Evolutionary conservation across 352 stramenopile species (phyloP), one percentile per base, ranked within the genome.

Genomic region (Blastocystis hominis): DNA sequence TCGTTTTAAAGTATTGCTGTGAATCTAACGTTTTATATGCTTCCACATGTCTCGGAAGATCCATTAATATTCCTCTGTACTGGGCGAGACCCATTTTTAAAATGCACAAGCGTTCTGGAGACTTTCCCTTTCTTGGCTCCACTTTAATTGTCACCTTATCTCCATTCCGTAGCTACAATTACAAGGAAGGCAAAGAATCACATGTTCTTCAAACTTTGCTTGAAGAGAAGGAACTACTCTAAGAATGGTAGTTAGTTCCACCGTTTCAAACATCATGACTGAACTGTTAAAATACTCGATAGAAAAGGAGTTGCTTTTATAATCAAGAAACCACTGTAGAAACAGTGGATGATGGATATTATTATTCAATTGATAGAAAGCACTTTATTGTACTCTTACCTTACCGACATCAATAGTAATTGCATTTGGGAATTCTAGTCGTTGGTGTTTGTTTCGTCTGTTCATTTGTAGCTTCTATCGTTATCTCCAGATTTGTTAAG

Each of bases 1-100:
- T 84, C 1, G 72, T 84, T 46, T 84, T 84, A 53, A 55, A 84
- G 56, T 84, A 84, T 30, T 84, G 72, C 50, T 84, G n/a, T 34
- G 72, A 68, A 84, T 84, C 72, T 13, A 84, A 24, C 10, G 72
- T 84, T 46, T 84, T 84, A 46, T 69, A 84, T 24, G 72, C 62
- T 44, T 84, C 72, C 30, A 84, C 72, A 64, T 84, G 72, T 9
- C 72, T 24, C 55, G 72, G 72, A 30, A 84, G 44, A 42, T 84
- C 72, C 15, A 84, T 44, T 24, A 84, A 53, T 38, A 84, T 20
- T 53, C 72, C 72, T 36, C 62, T 15, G n/a, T 84, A 84, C 36
- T 64, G 34, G 13, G 72, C 30, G 6, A 53, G 7, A 13, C 72
- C 72, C 47, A 84, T n/a, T 55, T 13, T 38, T 24, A 84, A 30